Conservation (phyloP, 2,329 filamentous ascomycete species). For the Sporothrix pallida region DNA sequence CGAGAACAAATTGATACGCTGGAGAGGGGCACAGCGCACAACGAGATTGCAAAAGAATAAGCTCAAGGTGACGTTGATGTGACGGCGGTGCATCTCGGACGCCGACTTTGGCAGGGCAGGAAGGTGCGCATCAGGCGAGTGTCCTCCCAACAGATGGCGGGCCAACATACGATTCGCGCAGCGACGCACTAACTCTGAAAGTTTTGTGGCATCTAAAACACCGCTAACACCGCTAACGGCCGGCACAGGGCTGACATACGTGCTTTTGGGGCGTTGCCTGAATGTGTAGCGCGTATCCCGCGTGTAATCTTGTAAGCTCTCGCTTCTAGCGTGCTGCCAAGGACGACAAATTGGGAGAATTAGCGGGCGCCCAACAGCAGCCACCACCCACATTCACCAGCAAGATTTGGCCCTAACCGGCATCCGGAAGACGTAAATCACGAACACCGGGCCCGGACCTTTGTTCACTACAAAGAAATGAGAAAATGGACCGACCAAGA, state of each 20-base stretch:
- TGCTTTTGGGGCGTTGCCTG: not conserved
- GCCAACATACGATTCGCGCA: slow-evolving; percentile 3
- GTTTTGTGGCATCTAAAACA: no score
- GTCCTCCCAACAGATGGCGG: not conserved
- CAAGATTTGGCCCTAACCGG: slow-evolving; percentile 5
- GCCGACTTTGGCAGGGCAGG: not conserved
- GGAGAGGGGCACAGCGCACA: not conserved
- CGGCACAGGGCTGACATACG: not conserved
- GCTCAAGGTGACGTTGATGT: slow-evolving; percentile 15
- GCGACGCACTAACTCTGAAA: no score
- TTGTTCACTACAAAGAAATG: slow-evolving; percentile 4
- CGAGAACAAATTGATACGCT: not conserved
- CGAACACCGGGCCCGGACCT: not conserved
- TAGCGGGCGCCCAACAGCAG: not conserved
- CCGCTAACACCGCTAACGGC: no score
- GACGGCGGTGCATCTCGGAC: slow-evolving; percentile 24
- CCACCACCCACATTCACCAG: not conserved
- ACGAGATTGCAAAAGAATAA: not conserved
- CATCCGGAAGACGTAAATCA: not conserved
- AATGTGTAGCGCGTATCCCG: not conserved
- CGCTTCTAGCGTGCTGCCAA: no score
- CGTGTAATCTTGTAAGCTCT: not conserved
- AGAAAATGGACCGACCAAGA: no score
- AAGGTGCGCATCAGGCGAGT: not conserved
- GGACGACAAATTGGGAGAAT: not conserved